A percentile compares a stretch with the other conserved stretches of the same genome.
These are phyloP conservation scores for Lepraria neglecta DNA, from an alignment of 495 filamentous ascomycete species.

Conservation along the genomic window DNA sequence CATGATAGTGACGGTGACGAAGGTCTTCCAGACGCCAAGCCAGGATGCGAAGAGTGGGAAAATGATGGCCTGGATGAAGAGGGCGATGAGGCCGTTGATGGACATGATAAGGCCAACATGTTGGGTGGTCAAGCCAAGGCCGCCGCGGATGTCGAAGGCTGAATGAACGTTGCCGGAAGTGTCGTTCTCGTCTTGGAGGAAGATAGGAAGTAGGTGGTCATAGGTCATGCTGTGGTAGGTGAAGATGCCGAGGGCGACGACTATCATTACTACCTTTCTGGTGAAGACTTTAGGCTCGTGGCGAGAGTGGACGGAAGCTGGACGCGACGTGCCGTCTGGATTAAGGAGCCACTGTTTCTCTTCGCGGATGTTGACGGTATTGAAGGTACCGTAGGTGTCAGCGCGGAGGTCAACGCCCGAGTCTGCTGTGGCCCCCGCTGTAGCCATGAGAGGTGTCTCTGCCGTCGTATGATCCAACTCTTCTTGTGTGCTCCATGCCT, in stretches of 20 bases:
- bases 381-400: slow-evolving; percentile 76
- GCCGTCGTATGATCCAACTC: slow-evolving; percentile 51
- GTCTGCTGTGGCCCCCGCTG: slow-evolving; percentile 62
- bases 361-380: slow-evolving; percentile 47
- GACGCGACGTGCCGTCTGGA: slow-evolving; percentile 41
- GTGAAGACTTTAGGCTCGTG: slow-evolving; percentile 50
- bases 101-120: slow-evolving; percentile 75
- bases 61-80: slow-evolving; percentile 68
- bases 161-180: slow-evolving; percentile 29
- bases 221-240: slow-evolving; percentile 86
- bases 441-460: slow-evolving; percentile 65
- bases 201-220: slow-evolving; percentile 77
- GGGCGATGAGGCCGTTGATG: slow-evolving; percentile 69
- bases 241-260: slow-evolving; percentile 70
- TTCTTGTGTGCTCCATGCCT: slow-evolving; percentile 49
- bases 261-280: slow-evolving; percentile 59
- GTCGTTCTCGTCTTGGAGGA: slow-evolving; percentile 61
- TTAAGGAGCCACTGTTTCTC: slow-evolving; percentile 45
- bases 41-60: slow-evolving; percentile 65
- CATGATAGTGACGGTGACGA: slow-evolving; percentile 65
- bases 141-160: slow-evolving; percentile 60
- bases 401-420: slow-evolving; percentile 62
- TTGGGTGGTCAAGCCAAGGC: slow-evolving; percentile 64
- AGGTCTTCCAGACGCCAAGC: slow-evolving; percentile 68
- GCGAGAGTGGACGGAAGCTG: slow-evolving; percentile 30